phyloP scores from a whole-genome alignment of 768 basidiomycete genomes.

The Fistulinella prunicolor region DNA sequence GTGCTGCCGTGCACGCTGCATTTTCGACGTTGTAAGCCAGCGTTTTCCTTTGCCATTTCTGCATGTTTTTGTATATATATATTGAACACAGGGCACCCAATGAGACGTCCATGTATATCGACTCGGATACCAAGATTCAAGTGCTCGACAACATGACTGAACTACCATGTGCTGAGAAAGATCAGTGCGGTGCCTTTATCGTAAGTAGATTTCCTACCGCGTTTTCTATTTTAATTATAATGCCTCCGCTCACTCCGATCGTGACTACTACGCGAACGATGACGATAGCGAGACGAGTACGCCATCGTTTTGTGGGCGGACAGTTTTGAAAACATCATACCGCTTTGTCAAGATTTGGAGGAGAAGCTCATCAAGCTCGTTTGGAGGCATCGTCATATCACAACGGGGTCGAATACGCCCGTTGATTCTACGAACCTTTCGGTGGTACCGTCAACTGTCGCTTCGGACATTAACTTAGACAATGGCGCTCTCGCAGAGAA shows the following conservation, averaged over 20 bases:
- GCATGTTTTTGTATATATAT: too few relatives aligned
- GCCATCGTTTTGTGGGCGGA: slow-evolving; percentile 85
- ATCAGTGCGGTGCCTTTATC: slow-evolving; percentile 87
- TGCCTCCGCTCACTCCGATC: too few relatives aligned
- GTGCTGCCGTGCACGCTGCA: slow-evolving; percentile 79
- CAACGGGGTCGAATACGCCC: slow-evolving; percentile 18
- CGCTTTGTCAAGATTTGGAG: slow-evolving; percentile 65
- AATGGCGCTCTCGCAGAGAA: slow-evolving; percentile 35
- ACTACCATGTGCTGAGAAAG: slow-evolving; percentile 79
- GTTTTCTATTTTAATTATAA: too few relatives aligned
- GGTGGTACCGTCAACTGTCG: slow-evolving; percentile 41
- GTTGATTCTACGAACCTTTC: slow-evolving; percentile 34
- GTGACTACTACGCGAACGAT: too few relatives aligned
- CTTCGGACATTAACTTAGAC: slow-evolving; percentile 52
- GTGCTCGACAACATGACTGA: slow-evolving; percentile 68
- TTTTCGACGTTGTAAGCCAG: slow-evolving; percentile 59
- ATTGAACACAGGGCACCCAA: slow-evolving; percentile 45
- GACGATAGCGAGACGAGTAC: slow-evolving; percentile 75
- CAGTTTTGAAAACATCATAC: slow-evolving; percentile 74
- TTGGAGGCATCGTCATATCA: slow-evolving; percentile 52
- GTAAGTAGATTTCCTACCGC: slow-evolving; percentile 48
- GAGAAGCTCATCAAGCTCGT: slow-evolving; percentile 79
- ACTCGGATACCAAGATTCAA: slow-evolving; percentile 81
- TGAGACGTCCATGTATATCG: slow-evolving; percentile 61
- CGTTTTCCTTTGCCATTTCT: too few relatives aligned